Evolutionary conservation across 257 asterid species (phyloP), one percentile per base, ranked within the genome.

Genomic region (Fraxinus americana): DNA sequence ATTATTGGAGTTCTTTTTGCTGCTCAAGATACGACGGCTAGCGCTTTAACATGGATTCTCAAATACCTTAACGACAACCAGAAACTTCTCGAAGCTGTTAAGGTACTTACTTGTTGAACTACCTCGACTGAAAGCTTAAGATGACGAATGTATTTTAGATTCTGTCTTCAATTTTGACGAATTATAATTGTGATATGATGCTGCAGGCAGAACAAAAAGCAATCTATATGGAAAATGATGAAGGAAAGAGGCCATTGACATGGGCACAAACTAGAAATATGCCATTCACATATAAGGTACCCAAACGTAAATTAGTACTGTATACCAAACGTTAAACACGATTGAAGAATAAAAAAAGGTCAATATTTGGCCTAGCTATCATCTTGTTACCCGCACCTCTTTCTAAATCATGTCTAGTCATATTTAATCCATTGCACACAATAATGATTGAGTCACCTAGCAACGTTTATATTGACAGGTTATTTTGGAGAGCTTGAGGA

Each of bases 1-100:
- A 81, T 92, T 63, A 91, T 94, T 6, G 99, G 99, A 23, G 91
- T 95, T 0, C 77, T 95, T 39, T 95, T 95, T 86, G 99, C 99
- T 29, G 99, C 99, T 63, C 99, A 91, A 61, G 99, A 95, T 38
- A 95, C 99, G 16, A 92, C 99, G 1, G 98, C 99, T 4, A 88
- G 92, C 79, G 94, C 89, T 38, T 72, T 95, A 23, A 95, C 99
- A 57, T 95, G 99, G 99, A 85, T 95, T 35, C 86, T 95, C 73
- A 95, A 95, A 73, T 92, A 90, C 88, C 90, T 95, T 21, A 83
- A 86, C 27, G 92, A 95, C 63, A 48, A 92, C 57, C 91, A 79
- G 11, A 85, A 85, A 54, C 83, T 95, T 73, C 77, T 95, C 36
- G 83, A 92, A 78, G 90, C 86, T 65, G 92, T 95, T 12, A 88